phyloP scores from a whole-genome alignment of 1,139 yeast genomes.

The Candida tetrigidarum region DNA sequence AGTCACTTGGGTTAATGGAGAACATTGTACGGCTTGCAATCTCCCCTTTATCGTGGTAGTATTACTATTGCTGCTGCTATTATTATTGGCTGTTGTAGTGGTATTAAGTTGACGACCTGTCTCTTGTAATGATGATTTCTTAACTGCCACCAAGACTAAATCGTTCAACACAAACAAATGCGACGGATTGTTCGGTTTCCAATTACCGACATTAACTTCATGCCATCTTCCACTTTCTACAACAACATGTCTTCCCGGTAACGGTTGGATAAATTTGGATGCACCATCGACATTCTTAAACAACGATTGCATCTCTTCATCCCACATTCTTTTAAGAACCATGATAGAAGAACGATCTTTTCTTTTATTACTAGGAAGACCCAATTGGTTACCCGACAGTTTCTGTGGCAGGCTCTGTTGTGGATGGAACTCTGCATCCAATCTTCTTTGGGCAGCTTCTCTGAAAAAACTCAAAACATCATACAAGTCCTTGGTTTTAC shows the following conservation, averaged over 20 bases:
- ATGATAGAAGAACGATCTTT: conserved; percentile 72
- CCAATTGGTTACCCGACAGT: conserved; percentile 4
- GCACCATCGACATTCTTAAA: conserved; percentile 92
- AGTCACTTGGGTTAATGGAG: conserved; percentile 70
- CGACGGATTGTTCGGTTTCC: conserved; percentile 78
- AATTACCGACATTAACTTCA: conserved; percentile 85
- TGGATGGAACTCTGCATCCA: conserved; percentile 45
- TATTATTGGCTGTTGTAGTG: too few relatives aligned
- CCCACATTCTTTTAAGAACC: conserved; percentile 82
- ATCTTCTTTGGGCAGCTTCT: conserved; percentile 66
- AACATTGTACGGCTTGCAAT: conserved; percentile 77
- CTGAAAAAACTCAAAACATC: conserved; percentile 68
- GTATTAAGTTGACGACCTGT: conserved; percentile 11
- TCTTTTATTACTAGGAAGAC: conserved; percentile 20
- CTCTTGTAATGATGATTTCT: conserved; percentile 44
- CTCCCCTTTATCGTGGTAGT: conserved; percentile 30
- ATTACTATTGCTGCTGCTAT: conserved; percentile 12
- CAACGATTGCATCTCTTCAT: conserved; percentile 67
- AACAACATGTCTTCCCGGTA: conserved; percentile 82
- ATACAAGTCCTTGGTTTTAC: conserved; percentile 62
- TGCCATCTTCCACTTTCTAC: conserved; percentile 87
- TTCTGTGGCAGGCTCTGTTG: conserved; percentile 10
- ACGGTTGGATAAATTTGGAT: conserved; percentile 74
- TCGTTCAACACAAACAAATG: conserved; percentile 83
- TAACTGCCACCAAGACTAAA: conserved; percentile 72